Evolutionary conservation across 345 rosid genomes (phyloP).

Genomic region (Acer negundo): DNA sequence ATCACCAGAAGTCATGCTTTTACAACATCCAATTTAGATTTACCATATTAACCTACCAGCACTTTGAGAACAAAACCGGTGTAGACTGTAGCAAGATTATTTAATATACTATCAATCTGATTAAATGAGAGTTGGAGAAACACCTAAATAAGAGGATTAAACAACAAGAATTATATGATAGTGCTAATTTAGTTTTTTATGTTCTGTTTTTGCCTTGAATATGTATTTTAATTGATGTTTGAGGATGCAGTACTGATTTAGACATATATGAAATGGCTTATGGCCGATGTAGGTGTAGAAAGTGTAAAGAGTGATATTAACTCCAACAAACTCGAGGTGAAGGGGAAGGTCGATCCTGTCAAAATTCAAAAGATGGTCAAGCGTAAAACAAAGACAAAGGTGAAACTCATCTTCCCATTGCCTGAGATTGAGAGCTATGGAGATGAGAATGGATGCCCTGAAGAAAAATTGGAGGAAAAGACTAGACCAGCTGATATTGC

Average conservation of each 20-base stretch:
- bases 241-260: not conserved
- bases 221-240: not conserved
- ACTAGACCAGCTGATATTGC: not conserved
- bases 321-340: conserved; percentile 6
- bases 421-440: not conserved
- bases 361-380: conserved; percentile 9
- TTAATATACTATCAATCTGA: not conserved
- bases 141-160: not conserved
- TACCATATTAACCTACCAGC: not conserved
- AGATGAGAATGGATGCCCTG: not conserved
- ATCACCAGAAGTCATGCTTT: not conserved
- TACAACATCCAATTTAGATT: not conserved
- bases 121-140: too few species aligned
- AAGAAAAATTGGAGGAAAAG: not conserved
- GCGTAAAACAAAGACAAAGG: not conserved
- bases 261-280: not conserved
- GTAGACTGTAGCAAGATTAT: not conserved
- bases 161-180: not conserved
- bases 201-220: not conserved
- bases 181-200: not conserved
- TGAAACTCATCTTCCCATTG: conserved; percentile 1
- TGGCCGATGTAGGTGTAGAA: conserved; percentile 11
- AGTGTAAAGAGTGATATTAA: not conserved
- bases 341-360: conserved; percentile 9
- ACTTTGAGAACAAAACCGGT: not conserved